Evolutionary conservation across 1,284 basidiomycete genomes (phyloP).

Genomic region (Moesziomyces aphidis): DNA sequence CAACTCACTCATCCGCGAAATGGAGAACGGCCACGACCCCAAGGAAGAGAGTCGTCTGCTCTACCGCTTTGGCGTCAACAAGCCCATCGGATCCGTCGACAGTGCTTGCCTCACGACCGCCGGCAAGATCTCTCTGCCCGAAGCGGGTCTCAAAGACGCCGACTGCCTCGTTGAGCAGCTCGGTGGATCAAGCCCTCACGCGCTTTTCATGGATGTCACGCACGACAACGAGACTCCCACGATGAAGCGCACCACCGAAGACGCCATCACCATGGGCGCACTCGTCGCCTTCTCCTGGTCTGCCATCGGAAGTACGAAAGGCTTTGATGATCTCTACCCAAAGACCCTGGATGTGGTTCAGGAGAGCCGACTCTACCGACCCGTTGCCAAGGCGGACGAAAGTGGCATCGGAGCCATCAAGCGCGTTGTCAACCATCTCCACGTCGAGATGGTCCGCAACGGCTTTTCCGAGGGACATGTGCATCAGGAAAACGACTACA

Average conservation of each 20-base stretch:
- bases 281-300: slow-evolving; percentile 64
- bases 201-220: slow-evolving; percentile 64
- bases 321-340: slow-evolving; percentile 63
- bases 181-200: slow-evolving; percentile 57
- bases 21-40: slow-evolving; percentile 63
- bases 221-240: slow-evolving; percentile 65
- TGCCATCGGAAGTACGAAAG: slow-evolving; percentile 61
- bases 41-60: slow-evolving; percentile 62
- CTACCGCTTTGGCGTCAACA: slow-evolving; percentile 63
- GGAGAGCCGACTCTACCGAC: slow-evolving; percentile 56
- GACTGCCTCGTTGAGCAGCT: slow-evolving; percentile 52
- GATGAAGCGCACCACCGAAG: slow-evolving; percentile 60
- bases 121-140: slow-evolving; percentile 72
- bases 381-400: slow-evolving; percentile 35
- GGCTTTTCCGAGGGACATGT: slow-evolving; percentile 60
- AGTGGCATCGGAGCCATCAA: slow-evolving; percentile 55
- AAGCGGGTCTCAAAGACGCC: slow-evolving; percentile 28
- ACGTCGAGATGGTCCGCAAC: slow-evolving; percentile 60
- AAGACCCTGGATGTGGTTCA: slow-evolving; percentile 57
- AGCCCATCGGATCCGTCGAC: slow-evolving; percentile 64
- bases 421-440: slow-evolving; percentile 61
- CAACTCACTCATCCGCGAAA: slow-evolving; percentile 63
- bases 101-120: slow-evolving; percentile 48
- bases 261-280: slow-evolving; percentile 63
- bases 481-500: slow-evolving; percentile 61